Conservation (phyloP, 805 yeast genomes). For the Candida sphagnicola region DNA sequence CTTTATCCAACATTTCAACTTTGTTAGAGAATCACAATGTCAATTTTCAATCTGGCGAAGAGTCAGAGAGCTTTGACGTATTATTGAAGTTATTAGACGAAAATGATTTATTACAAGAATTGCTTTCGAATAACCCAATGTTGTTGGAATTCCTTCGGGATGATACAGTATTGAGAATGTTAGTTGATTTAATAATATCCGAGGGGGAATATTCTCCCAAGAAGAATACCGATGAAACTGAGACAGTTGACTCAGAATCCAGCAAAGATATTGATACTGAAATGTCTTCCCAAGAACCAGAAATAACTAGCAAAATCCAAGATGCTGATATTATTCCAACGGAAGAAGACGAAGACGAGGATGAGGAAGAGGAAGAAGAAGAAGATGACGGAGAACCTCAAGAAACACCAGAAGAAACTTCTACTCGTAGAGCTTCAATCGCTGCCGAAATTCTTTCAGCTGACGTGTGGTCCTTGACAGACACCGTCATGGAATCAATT, state of each 20-base stretch:
- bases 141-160: constrained; percentile 40
- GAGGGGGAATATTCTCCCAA: constrained; percentile 22
- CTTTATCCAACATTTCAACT: constrained; percentile 37
- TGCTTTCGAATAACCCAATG: constrained; percentile 38
- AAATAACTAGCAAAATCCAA: constrained; percentile 4
- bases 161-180: constrained; percentile 29
- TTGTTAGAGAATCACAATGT: constrained; percentile 32
- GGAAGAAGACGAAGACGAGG: constrained; percentile 9
- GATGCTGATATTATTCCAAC: constrained; percentile 2
- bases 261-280: constrained; percentile 4
- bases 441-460: constrained; percentile 89
- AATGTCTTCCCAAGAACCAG: constrained; percentile 1
- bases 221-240: neutral
- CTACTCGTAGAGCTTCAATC: constrained; percentile 34
- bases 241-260: neutral
- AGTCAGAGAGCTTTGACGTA: constrained; percentile 18
- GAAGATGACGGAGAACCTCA: constrained; percentile 23
- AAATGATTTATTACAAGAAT: constrained; percentile 40
- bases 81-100: constrained; percentile 38
- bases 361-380: constrained; percentile 12
- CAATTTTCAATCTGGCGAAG: constrained; percentile 16
- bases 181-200: constrained; percentile 35
- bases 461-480: constrained; percentile 92
- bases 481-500: constrained; percentile 76
- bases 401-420: constrained; percentile 30